phyloP scores from a whole-genome alignment of 768 basidiomycete species.

The Crassisporium funariophilum region DNA sequence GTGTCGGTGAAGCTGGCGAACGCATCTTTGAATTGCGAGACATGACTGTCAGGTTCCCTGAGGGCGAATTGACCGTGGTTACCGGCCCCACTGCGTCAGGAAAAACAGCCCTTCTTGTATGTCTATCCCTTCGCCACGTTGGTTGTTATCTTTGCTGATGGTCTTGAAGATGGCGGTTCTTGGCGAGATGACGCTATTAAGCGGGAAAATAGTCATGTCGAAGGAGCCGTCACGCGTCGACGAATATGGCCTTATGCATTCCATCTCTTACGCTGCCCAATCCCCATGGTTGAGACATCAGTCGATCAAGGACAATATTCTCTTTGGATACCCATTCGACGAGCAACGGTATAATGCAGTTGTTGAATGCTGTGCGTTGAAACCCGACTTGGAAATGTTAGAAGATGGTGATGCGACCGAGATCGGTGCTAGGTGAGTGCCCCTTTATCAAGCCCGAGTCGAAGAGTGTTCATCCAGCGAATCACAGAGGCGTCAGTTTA shows the following conservation, averaged over 20 bases:
- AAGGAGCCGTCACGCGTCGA: conserved; percentile 66
- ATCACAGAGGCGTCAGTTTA: conserved; percentile 63
- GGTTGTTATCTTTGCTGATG: neutral
- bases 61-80: conserved; percentile 68
- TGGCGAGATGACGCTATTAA: conserved; percentile 66
- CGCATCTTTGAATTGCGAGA: conserved; percentile 69
- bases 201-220: conserved; percentile 58
- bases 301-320: conserved; percentile 79
- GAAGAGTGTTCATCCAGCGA: neutral
- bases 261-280: conserved; percentile 75
- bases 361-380: conserved; percentile 83
- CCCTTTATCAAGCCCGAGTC: neutral
- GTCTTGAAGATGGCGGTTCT: conserved; percentile 61
- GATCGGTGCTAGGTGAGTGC: conserved; percentile 70
- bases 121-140: conserved; percentile 20
- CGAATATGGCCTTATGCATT: conserved; percentile 58
- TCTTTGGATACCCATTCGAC: conserved; percentile 74
- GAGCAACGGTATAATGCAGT: conserved; percentile 75
- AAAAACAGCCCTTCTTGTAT: conserved; percentile 76
- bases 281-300: conserved; percentile 71
- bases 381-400: conserved; percentile 77
- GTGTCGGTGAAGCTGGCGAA: conserved; percentile 34
- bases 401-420: conserved; percentile 88
- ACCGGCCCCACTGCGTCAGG: conserved; percentile 83
- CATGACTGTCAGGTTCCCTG: conserved; percentile 70